Evolutionary conservation across 768 basidiomycete genomes (phyloP), one percentile per base, ranked within the genome.

Genomic region (Rubroboletus pulcherrimus): DNA sequence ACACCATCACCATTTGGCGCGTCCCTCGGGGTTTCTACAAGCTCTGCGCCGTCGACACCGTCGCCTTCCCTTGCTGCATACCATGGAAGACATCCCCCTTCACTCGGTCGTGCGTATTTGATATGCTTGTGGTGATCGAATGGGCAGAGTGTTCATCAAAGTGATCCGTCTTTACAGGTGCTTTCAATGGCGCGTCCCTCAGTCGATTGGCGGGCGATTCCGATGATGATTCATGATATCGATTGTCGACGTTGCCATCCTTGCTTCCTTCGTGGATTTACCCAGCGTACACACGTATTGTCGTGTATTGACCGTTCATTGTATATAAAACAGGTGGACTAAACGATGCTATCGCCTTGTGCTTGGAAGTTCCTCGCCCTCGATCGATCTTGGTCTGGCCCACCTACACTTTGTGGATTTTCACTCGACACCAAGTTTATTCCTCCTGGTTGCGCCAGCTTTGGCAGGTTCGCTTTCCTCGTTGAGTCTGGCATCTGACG

Each of bases 11-110:
- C 76, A 0, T 61, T 75, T 56, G 56, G 73, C 50, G 48, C 49
- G 57, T 78, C 74, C 45, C 65, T 72, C 6, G 71, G 65, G 5
- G 67, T 68, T 2, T 67, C 69, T 1, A 58, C 71, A 5, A 38
- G 54, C 59, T 56, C 72, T 49, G 55, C 62, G 38, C 62, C 74
- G 46, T 65, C 69, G 31, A 74, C 75, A 2, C 71, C 75, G 7
- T 67, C 72, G 0, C 73, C 75, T 5, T 74, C 74, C n/a, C 66
- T 75, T 11, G 71, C 73, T 8, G 71, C 75, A 5, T 76, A 75
- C 48, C 62, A 74, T 14, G 76, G 76, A 30, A 71, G 65, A 51
- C 76, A 77, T 51, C 63, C 67, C 17, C 56, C 65, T 31, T 64
- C 66, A 4, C 65, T 64, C 7, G 77, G 73, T 52, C 73, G 75